Conservation (phyloP, 75 land plant species). For the Larix kaempferi region DNA sequence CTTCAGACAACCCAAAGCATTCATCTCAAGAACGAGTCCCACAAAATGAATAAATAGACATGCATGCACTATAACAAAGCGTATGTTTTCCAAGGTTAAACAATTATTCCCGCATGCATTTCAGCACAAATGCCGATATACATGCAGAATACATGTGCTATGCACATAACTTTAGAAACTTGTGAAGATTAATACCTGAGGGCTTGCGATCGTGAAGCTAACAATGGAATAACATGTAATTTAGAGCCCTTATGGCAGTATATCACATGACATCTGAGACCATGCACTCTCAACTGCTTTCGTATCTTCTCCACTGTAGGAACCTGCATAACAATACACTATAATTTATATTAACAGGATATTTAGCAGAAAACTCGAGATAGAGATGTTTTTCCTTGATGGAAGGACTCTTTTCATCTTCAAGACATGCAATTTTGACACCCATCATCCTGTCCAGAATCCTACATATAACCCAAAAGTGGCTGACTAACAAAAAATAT, state of each 20-base stretch:
- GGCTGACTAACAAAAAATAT: background rate
- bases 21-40: background rate
- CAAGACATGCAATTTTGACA: too few species aligned
- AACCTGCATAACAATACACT: conserved; percentile 29
- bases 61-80: background rate
- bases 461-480: background rate
- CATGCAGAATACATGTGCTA: background rate
- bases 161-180: background rate
- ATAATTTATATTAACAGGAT: too few species aligned
- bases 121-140: background rate
- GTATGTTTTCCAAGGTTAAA: background rate
- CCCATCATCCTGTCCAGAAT: too few species aligned
- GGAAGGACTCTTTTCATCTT: background rate
- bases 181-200: conserved; percentile 49
- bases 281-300: conserved; percentile 73
- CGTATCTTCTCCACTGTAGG: conserved; percentile 70
- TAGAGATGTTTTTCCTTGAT: background rate
- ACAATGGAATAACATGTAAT: conserved; percentile 69
- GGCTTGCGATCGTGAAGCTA: conserved; percentile 86
- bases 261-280: conserved; percentile 75
- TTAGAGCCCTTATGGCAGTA: conserved; percentile 65
- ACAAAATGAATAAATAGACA: background rate
- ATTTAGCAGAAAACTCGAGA: background rate
- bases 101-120: background rate
- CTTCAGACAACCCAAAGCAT: background rate